These are phyloP conservation scores for Globisporangium viniferum DNA, from an alignment of 352 stramenopile species.

Conservation along the genomic window DNA sequence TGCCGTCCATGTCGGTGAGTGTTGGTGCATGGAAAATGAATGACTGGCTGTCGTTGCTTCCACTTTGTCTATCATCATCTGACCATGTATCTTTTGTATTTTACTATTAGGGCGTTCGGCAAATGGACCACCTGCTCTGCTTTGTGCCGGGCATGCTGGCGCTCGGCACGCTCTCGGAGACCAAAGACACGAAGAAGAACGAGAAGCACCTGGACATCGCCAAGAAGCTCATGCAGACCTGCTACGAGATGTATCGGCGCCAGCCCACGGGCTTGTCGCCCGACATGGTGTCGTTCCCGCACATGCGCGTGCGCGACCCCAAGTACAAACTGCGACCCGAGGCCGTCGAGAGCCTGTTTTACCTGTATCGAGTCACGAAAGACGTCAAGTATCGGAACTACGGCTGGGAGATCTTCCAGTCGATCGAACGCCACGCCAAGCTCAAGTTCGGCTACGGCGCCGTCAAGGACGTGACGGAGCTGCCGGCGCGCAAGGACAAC, in stretches of 20 bases:
- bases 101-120: conserved; percentile 25
- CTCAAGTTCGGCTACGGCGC: conserved; percentile 87
- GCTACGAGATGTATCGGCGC: conserved; percentile 94
- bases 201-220: conserved; percentile 82
- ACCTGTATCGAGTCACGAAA: conserved; percentile 94
- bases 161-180: conserved; percentile 83
- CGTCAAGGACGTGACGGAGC: conserved; percentile 43
- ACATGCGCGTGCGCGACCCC: conserved; percentile 48
- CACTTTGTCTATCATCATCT: neutral
- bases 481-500: conserved; percentile 78
- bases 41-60: neutral
- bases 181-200: conserved; percentile 63
- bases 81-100: neutral
- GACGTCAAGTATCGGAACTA: conserved; percentile 94
- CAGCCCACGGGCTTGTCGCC: conserved; percentile 92
- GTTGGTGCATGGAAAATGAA: neutral
- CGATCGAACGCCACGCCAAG: conserved; percentile 92
- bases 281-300: conserved; percentile 90
- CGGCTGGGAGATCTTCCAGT: conserved; percentile 94
- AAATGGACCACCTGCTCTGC: conserved; percentile 97
- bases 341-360: conserved; percentile 95
- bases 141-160: conserved; percentile 94
- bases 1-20: conserved; percentile 35
- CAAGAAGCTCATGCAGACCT: conserved; percentile 90
- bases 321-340: conserved; percentile 96